phyloP scores from a whole-genome alignment of 257 asterid species.

The Ajuga chamaepitys region DNA sequence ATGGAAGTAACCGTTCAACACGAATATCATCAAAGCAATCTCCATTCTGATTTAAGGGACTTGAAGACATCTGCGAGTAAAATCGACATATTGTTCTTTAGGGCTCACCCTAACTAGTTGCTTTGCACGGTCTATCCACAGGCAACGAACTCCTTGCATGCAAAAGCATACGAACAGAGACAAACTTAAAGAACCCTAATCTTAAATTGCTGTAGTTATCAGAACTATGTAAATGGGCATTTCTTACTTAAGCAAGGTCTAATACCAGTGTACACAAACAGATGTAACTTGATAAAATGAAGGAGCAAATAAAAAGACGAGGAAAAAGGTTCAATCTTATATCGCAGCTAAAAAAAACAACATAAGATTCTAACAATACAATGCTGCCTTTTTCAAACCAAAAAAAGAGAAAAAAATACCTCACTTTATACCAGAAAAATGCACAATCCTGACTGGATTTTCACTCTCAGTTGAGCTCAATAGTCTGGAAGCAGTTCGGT shows the following conservation, averaged over 20 bases:
- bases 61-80: conserved; percentile 29
- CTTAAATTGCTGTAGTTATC: neutral
- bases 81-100: neutral
- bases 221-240: neutral
- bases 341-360: neutral
- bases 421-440: conserved; percentile 3
- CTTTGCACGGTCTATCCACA: neutral
- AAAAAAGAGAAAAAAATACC: neutral
- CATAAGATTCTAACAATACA: neutral
- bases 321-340: neutral
- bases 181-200: neutral
- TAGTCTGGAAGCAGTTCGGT: too few species aligned
- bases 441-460: neutral
- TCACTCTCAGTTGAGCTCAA: neutral
- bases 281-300: neutral
- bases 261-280: neutral
- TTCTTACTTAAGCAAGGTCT: neutral
- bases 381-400: neutral
- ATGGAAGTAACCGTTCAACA: conserved; percentile 13
- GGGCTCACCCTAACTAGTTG: neutral
- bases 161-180: neutral
- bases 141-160: neutral
- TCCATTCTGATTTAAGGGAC: conserved; percentile 20
- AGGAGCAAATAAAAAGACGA: neutral
- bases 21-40: conserved; percentile 20